Evolutionary conservation across 305 asterid genomes (phyloP), one percentile per base, ranked within the genome.

Genomic region (Fraxinus nigra): DNA sequence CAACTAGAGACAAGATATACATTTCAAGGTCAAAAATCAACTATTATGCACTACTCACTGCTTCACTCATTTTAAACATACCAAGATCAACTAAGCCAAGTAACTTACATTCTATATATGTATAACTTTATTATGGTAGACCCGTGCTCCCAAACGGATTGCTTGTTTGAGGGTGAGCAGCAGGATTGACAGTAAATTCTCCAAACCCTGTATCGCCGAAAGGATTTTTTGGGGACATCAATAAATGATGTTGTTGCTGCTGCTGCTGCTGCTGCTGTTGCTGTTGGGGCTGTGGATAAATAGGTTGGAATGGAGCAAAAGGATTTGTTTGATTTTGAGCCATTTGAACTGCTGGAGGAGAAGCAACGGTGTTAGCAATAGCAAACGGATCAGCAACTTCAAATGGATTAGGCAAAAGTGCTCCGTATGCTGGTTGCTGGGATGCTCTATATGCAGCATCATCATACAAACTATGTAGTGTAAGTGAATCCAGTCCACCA

Each of bases 401-500:
- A 84, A 96, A 96, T 28, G 99, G 99, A 83, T 96, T 96, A 10
- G 97, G 98, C 61, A 93, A 97, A 3, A 97, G 92, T 5, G 90
- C 87, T 78, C 99, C 98, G 28, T 94, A 96, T 33, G 85, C 90
- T 7, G 98, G 97, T 79, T 89, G 97, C 90, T 91, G 98, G 75
- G 97, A 88, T 16, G 97, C 97, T 91, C 98, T 89, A 79, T 89
- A 93, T 51, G 97, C 95, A 22, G 94, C 95, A 79, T 94, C 98
- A 18, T 93, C 98, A 5, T 94, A 96, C 84, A 96, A 87, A 83
- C 98, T 94, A 84, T 85, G 85, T 13, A 96, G 98, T 26, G 89
- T 89, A 80, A 96, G 97, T 9, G 97, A 90, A 80, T 96, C 99
- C 88, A 96, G 85, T 78, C 99, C 98, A 82, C 98, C 98, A 30